Percentiles rank a stretch among this genome's conserved stretches.
Evolutionary conservation across 345 rosid genomes (phyloP).

Genomic region (Pistacia vera): DNA sequence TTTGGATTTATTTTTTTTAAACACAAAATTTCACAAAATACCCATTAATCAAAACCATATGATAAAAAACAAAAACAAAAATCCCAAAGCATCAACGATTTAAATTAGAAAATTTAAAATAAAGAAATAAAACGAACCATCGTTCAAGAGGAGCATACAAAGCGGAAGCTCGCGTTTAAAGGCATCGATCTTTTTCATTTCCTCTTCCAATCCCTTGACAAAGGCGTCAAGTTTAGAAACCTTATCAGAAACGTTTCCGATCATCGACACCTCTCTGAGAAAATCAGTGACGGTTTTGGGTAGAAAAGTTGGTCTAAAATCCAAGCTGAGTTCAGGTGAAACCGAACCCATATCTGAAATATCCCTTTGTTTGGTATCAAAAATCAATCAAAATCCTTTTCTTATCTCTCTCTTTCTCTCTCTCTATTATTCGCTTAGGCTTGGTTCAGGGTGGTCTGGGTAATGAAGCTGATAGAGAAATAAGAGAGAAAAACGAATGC

Average conservation of each 20-base stretch:
- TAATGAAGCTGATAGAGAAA: constrained; percentile 14
- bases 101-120: not conserved
- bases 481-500: constrained; percentile 20
- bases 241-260: constrained; percentile 47
- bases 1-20: not conserved
- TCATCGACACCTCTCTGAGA: constrained; percentile 46
- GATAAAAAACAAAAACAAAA: not conserved
- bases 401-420: not conserved
- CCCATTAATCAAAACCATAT: not conserved
- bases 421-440: not conserved
- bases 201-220: constrained; percentile 66
- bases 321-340: constrained; percentile 73
- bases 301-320: constrained; percentile 47
- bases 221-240: constrained; percentile 50
- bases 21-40: not conserved
- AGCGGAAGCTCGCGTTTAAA: constrained; percentile 87
- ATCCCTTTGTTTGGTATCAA: not conserved
- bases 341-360: constrained; percentile 50
- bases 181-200: constrained; percentile 75
- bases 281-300: constrained; percentile 60
- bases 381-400: not conserved
- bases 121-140: constrained; percentile 51
- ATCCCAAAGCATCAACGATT: not conserved
- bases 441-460: not conserved
- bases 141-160: constrained; percentile 70